These are phyloP conservation scores for Mortierella sp. DNA, from an alignment of 371 early-diverging fungal genomes.

Conservation along the genomic window DNA sequence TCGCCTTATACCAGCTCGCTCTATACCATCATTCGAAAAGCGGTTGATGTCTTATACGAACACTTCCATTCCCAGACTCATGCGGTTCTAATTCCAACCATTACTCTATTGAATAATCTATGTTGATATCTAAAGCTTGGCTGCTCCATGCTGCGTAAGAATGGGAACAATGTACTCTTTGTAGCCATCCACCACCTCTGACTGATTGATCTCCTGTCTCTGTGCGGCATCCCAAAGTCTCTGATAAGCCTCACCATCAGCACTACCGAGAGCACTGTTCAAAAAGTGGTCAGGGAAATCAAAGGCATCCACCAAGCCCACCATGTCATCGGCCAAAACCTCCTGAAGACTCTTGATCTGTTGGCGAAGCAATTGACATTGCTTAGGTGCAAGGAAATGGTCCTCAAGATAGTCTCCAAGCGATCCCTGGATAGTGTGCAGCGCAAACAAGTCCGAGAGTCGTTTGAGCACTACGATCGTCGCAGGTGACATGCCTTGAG, in stretches of 20 bases:
- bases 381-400: conserved; percentile 28
- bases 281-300: conserved; percentile 72
- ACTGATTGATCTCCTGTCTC: conserved; percentile 72
- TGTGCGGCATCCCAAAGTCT: conserved; percentile 70
- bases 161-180: conserved; percentile 67
- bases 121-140: conserved; percentile 26
- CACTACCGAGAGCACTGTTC: conserved; percentile 70
- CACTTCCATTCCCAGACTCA: too few species aligned
- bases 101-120: neutral
- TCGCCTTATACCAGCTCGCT: too few species aligned
- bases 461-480: conserved; percentile 29
- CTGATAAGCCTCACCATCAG: conserved; percentile 78
- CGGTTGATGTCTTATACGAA: too few species aligned
- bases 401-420: conserved; percentile 48
- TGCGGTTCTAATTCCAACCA: too few species aligned
- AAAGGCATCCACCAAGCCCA: conserved; percentile 76
- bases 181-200: conserved; percentile 64
- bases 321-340: conserved; percentile 66
- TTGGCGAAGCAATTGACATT: conserved; percentile 43
- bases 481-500: conserved; percentile 12
- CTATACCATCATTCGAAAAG: too few species aligned
- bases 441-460: conserved; percentile 40
- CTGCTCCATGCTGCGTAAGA: conserved; percentile 34
- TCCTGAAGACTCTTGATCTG: conserved; percentile 54
- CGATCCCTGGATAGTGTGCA: conserved; percentile 43